Evolutionary conservation across 345 rosid genomes (phyloP).

Genomic region (Eucalyptus brandiana): DNA sequence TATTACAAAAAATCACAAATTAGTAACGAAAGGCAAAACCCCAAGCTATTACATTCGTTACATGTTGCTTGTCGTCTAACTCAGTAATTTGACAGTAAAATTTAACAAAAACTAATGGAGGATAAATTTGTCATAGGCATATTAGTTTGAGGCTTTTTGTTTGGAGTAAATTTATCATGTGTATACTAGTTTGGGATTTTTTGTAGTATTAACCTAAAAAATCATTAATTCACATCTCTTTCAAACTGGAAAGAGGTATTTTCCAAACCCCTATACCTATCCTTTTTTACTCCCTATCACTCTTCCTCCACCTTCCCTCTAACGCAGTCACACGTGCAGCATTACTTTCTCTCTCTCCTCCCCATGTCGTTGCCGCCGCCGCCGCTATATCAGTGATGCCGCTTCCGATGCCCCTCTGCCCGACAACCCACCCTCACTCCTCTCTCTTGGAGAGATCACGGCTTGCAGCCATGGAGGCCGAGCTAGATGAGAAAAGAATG

Average conservation of each 20-base stretch:
- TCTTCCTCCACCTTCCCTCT: background rate
- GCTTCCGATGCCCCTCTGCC: background rate
- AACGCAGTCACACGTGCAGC: background rate
- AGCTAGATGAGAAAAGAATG: background rate
- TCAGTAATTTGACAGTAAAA: too few species aligned
- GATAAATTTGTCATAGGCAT: too few species aligned
- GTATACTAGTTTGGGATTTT: too few species aligned
- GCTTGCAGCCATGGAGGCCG: background rate
- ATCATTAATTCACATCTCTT: too few species aligned
- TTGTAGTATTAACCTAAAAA: too few species aligned
- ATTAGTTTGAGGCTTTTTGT: too few species aligned
- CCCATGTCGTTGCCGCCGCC: background rate
- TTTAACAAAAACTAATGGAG: too few species aligned
- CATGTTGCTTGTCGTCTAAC: accelerated
- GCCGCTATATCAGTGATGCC: background rate
- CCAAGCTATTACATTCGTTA: accelerated
- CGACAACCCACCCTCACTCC: background rate
- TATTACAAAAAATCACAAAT: too few species aligned
- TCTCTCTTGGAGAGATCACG: background rate
- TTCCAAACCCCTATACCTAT: background rate
- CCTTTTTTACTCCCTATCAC: background rate
- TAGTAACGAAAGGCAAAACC: too few species aligned
- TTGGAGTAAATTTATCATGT: too few species aligned
- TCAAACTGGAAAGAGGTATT: background rate
- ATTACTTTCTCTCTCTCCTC: background rate